Conservation (phyloP, 805 yeast genomes). For the Myxozyma monticola region DNA sequence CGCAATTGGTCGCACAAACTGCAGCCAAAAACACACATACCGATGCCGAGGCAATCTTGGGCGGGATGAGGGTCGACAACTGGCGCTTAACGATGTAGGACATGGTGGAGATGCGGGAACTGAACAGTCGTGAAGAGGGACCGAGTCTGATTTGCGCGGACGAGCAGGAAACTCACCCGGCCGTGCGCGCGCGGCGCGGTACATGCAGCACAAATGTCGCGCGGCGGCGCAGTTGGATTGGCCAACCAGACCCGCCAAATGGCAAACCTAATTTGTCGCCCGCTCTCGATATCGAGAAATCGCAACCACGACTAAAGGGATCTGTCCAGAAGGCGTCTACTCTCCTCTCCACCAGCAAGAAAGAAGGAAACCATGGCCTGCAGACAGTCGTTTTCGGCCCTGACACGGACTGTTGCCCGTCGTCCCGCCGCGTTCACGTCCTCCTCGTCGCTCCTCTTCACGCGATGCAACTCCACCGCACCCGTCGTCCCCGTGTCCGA, state of each 20-base stretch:
- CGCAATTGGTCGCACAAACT: too few species aligned
- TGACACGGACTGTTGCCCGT: constrained; percentile 9
- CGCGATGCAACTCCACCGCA: constrained; percentile 20
- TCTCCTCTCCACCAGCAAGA: too few species aligned
- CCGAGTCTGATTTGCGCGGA: background rate
- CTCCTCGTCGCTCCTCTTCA: constrained; percentile 1
- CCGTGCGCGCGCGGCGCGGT: too few species aligned
- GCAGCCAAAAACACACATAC: constrained; percentile 50
- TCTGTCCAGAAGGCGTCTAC: too few species aligned
- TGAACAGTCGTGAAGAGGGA: background rate
- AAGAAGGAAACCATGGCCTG: constrained; percentile 20
- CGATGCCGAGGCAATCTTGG: constrained; percentile 95
- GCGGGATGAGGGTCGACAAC: constrained; percentile 94
- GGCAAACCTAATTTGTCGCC: too few species aligned
- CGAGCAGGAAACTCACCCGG: constrained; percentile 1
- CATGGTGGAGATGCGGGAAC: constrained; percentile 45
- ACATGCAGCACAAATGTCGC: too few species aligned
- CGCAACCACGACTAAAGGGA: too few species aligned
- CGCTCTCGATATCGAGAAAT: too few species aligned
- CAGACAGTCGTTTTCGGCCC: constrained; percentile 5
- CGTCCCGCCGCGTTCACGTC: background rate
- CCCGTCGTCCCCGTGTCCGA: constrained; percentile 8
- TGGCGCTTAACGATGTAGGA: constrained; percentile 88
- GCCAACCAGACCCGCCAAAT: constrained; percentile 21
- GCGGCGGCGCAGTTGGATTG: constrained; percentile 4